These are phyloP conservation scores for Lotus japonicus DNA, from an alignment of 306 rosid species.

Conservation along the genomic window DNA sequence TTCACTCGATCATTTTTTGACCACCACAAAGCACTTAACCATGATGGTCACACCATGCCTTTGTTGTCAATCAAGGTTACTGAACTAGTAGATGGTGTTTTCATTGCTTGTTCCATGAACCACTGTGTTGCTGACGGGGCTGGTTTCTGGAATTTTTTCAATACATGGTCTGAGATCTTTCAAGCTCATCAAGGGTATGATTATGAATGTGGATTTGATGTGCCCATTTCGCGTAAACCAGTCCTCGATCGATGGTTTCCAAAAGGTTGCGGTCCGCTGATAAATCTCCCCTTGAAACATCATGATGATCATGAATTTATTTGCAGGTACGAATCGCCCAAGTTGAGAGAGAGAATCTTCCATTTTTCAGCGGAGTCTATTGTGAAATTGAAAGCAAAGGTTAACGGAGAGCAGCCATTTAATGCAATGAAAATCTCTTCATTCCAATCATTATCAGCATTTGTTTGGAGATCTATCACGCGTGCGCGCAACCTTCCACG, in stretches of 20 bases:
- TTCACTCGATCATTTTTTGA: slow-evolving; percentile 54
- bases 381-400: too few species aligned
- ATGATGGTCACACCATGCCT: slow-evolving; percentile 53
- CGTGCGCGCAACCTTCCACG: background rate
- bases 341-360: slow-evolving; percentile 46
- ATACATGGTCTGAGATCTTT: too few species aligned
- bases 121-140: slow-evolving; percentile 48
- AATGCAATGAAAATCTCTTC: too few species aligned
- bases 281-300: slow-evolving; percentile 43
- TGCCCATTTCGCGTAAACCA: slow-evolving; percentile 27
- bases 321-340: slow-evolving; percentile 32
- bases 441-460: too few species aligned
- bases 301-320: slow-evolving; percentile 42
- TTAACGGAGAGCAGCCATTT: too few species aligned
- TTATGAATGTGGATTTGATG: slow-evolving; percentile 16
- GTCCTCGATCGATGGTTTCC: slow-evolving; percentile 48
- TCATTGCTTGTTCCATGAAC: slow-evolving; percentile 61
- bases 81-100: slow-evolving; percentile 48
- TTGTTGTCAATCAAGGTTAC: slow-evolving; percentile 52
- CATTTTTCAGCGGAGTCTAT: too few species aligned
- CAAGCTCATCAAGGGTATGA: slow-evolving; percentile 50
- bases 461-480: background rate
- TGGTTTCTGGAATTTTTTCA: slow-evolving; percentile 55
- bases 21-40: slow-evolving; percentile 46
- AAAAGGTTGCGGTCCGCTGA: slow-evolving; percentile 20